phyloP scores from a whole-genome alignment of 1,284 basidiomycete genomes.

The Tilletia caries region DNA sequence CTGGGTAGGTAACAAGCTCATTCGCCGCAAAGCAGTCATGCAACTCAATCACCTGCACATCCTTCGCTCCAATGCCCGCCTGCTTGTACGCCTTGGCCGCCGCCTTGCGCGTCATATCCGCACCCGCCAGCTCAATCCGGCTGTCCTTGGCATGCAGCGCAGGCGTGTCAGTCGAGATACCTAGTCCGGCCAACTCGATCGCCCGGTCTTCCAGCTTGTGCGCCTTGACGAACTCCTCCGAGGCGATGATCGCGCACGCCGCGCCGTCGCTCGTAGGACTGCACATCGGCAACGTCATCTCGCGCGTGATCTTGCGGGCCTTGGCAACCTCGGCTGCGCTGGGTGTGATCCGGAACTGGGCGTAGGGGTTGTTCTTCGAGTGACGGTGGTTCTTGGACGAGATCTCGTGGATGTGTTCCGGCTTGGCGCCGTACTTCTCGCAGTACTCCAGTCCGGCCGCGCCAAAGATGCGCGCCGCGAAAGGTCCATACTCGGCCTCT shows the following conservation, averaged over 20 bases:
- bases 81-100: conserved; percentile 70
- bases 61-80: conserved; percentile 68
- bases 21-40: conserved; percentile 75
- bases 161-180: conserved; percentile 43
- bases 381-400: conserved; percentile 77
- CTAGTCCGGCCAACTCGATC: conserved; percentile 61
- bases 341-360: conserved; percentile 64
- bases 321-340: conserved; percentile 32
- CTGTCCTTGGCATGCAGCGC: conserved; percentile 43
- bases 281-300: conserved; percentile 81
- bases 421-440: conserved; percentile 68
- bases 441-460: conserved; percentile 77
- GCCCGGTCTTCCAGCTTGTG: conserved; percentile 78
- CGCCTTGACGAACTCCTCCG: conserved; percentile 73
- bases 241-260: conserved; percentile 63
- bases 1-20: conserved; percentile 76
- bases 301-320: conserved; percentile 62
- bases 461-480: conserved; percentile 70
- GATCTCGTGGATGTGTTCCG: conserved; percentile 71
- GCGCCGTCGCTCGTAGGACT: conserved; percentile 66
- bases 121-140: conserved; percentile 47
- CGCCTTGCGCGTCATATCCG: conserved; percentile 67
- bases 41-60: conserved; percentile 77
- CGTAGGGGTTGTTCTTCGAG: conserved; percentile 76
- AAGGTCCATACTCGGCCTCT: conserved; percentile 65